A percentile compares a stretch with the other conserved stretches of the same genome.
These are phyloP conservation scores for Lachnellula suecica DNA, from an alignment of 2,329 filamentous ascomycete genomes.

Conservation along the genomic window DNA sequence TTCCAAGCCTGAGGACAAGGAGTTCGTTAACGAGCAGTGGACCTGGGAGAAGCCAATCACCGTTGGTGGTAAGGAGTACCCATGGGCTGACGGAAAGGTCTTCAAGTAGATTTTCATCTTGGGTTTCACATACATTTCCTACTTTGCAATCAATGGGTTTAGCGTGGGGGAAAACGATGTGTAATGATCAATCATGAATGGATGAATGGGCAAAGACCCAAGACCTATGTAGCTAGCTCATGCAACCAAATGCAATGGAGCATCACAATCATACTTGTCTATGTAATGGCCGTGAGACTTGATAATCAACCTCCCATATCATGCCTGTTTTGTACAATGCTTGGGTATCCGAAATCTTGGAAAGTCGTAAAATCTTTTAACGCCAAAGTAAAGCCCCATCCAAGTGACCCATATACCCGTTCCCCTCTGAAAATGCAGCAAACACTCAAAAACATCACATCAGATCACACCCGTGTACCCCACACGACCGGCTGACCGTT, in stretches of 20 bases:
- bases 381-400: not conserved
- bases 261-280: not conserved
- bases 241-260: conserved; percentile 10
- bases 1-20: conserved; percentile 78
- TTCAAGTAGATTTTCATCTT: conserved; percentile 78
- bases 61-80: conserved; percentile 83
- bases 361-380: not conserved
- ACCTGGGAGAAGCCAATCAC: conserved; percentile 83
- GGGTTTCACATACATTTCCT: conserved; percentile 5
- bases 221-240: conserved; percentile 13
- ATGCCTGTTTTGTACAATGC: not conserved
- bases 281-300: not conserved
- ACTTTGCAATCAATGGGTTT: conserved; percentile 20
- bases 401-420: not conserved
- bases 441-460: not conserved
- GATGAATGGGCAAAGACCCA: conserved; percentile 4
- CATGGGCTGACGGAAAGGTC: conserved; percentile 91
- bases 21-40: conserved; percentile 86
- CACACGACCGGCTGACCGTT: too few species aligned
- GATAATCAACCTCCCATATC: not conserved
- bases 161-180: conserved; percentile 17
- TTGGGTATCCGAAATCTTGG: conserved; percentile 7
- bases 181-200: conserved; percentile 22
- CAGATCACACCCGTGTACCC: not conserved
- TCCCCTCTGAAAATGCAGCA: not conserved